phyloP scores from a whole-genome alignment of 1,284 basidiomycete genomes.

The Limonomyces culmigenus region DNA sequence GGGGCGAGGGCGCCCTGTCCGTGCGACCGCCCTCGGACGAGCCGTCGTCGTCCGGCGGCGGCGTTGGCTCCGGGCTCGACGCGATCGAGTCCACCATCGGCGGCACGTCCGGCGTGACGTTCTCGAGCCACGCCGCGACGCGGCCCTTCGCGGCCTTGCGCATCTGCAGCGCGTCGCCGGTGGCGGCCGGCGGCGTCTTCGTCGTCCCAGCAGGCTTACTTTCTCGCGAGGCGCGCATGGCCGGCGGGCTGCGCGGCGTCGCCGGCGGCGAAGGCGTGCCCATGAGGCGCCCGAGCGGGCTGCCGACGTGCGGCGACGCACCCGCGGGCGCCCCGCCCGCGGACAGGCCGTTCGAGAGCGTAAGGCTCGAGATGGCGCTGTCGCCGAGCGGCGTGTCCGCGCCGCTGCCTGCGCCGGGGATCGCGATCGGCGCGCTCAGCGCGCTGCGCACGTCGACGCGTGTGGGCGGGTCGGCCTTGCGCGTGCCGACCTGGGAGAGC shows the following conservation, averaged over 20 bases:
- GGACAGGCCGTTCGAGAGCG: conserved; percentile 31
- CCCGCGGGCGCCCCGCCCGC: conserved; percentile 6
- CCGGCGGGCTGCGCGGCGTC: conserved; percentile 5
- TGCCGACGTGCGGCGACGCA: not conserved
- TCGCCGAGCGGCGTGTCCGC: conserved; percentile 33
- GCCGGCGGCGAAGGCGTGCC: too few relatives aligned
- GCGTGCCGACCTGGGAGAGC: conserved; percentile 49
- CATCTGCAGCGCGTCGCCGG: conserved; percentile 13
- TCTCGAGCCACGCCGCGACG: conserved; percentile 63
- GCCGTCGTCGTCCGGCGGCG: conserved; percentile 3
- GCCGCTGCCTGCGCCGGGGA: conserved; percentile 15
- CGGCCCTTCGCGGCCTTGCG: conserved; percentile 42
- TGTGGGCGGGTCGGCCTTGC: conserved; percentile 20
- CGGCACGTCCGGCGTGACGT: conserved; percentile 33
- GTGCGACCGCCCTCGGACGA: not conserved
- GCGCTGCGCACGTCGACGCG: conserved; percentile 32
- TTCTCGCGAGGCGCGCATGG: conserved; percentile 12
- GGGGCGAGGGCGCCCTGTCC: not conserved
- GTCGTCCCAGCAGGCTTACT: conserved; percentile 6
- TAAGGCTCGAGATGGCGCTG: conserved; percentile 59
- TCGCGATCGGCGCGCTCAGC: conserved; percentile 23
- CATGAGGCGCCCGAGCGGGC: not conserved
- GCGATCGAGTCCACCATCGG: conserved; percentile 15
- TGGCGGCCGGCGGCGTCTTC: not conserved
- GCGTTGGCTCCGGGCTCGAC: conserved; percentile 4